Conservation (phyloP, 2,329 filamentous ascomycete genomes). For the Fusarium transvaalense region DNA sequence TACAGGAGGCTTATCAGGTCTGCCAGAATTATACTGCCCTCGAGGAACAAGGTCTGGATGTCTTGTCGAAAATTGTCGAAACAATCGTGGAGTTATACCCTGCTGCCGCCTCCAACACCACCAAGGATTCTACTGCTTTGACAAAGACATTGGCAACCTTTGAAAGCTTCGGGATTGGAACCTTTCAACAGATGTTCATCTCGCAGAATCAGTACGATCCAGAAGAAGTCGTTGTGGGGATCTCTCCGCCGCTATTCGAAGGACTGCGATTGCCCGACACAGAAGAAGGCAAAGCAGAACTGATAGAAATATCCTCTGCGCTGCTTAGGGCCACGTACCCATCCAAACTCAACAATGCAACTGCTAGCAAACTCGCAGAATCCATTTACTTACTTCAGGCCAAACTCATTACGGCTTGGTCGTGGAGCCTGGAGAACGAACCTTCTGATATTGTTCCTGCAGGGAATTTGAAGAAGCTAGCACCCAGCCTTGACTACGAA, state of each 20-base stretch:
- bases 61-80: slow-evolving; percentile 68
- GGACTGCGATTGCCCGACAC: neutral
- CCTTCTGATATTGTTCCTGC: neutral
- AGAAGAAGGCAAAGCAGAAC: neutral
- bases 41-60: slow-evolving; percentile 65
- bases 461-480: slow-evolving; percentile 7
- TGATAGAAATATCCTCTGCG: slow-evolving; percentile 7
- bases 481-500: slow-evolving; percentile 25
- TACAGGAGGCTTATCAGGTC: slow-evolving; percentile 73
- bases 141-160: slow-evolving; percentile 21
- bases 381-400: neutral
- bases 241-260: neutral
- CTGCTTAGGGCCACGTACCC: slow-evolving; percentile 28
- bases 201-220: slow-evolving; percentile 4
- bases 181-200: slow-evolving; percentile 11
- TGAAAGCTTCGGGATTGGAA: slow-evolving; percentile 29
- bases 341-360: slow-evolving; percentile 7
- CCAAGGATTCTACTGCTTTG: slow-evolving; percentile 7
- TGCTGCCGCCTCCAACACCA: neutral
- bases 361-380: neutral
- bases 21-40: slow-evolving; percentile 74
- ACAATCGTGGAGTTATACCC: slow-evolving; percentile 26
- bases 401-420: neutral
- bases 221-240: neutral
- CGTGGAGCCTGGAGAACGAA: neutral